phyloP scores from a whole-genome alignment of 805 yeast genomes.

The Yamadazyma scolyti region DNA sequence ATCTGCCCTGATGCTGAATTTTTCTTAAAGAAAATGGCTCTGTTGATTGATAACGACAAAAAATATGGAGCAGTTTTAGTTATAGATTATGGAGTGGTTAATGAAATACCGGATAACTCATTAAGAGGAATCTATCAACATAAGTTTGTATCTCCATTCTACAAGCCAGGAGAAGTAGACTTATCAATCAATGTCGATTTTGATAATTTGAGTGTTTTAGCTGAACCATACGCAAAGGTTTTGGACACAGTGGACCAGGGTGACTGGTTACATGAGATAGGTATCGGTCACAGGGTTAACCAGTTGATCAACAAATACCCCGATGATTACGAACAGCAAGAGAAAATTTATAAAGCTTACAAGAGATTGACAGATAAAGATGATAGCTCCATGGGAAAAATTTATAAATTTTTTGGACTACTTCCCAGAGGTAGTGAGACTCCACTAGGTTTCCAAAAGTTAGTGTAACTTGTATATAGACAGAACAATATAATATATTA shows the following conservation, averaged over 20 bases:
- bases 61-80: constrained; percentile 62
- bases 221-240: constrained; percentile 12
- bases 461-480: constrained; percentile 8
- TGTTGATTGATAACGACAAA: constrained; percentile 36
- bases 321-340: constrained; percentile 41
- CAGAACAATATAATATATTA: too few species aligned
- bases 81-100: constrained; percentile 72
- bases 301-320: constrained; percentile 47
- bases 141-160: constrained; percentile 69
- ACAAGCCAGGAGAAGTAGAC: constrained; percentile 76
- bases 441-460: constrained; percentile 54
- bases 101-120: constrained; percentile 64
- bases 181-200: constrained; percentile 84
- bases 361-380: constrained; percentile 60
- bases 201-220: constrained; percentile 41
- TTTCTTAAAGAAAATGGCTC: constrained; percentile 51
- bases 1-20: constrained; percentile 71
- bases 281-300: constrained; percentile 67
- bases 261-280: constrained; percentile 72
- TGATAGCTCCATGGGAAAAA: constrained; percentile 66
- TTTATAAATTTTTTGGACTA: constrained; percentile 68
- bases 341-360: constrained; percentile 54
- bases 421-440: constrained; percentile 40
- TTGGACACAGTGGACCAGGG: constrained; percentile 73
- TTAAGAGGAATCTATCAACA: constrained; percentile 73